phyloP scores from a whole-genome alignment of 2,329 filamentous ascomycete species.

The Ascochyta viciae-villosae region DNA sequence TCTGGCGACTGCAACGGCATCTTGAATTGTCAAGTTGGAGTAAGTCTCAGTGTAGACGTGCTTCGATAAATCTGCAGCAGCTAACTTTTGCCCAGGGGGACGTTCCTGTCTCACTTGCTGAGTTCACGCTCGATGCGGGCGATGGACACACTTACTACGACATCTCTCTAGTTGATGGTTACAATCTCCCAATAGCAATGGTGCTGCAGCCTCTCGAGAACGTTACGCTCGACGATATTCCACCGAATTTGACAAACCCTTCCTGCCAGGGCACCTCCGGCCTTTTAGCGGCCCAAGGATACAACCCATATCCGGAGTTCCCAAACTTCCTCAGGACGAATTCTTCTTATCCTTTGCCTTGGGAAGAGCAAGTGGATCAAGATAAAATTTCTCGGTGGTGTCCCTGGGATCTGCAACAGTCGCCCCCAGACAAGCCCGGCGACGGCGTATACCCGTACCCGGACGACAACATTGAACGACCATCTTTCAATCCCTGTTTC shows the following conservation, averaged over 20 bases:
- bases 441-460: conserved; percentile 82
- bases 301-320: conserved; percentile 60
- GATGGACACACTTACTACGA: conserved; percentile 79
- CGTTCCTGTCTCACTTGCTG: conserved; percentile 77
- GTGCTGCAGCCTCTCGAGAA: conserved; percentile 62
- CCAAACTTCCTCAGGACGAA: conserved; percentile 67
- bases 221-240: conserved; percentile 66
- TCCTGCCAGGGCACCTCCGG: conserved; percentile 77
- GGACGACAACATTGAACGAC: conserved; percentile 73
- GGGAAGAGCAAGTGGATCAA: conserved; percentile 67
- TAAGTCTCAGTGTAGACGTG: conserved; percentile 52
- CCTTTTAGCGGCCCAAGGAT: conserved; percentile 57
- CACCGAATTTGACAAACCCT: conserved; percentile 77
- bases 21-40: conserved; percentile 72
- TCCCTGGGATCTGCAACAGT: conserved; percentile 77
- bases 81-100: conserved; percentile 62
- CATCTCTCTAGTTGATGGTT: conserved; percentile 84
- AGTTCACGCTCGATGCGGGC: conserved; percentile 78
- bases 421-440: conserved; percentile 72
- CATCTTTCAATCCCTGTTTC: conserved; percentile 77
- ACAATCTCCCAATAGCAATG: conserved; percentile 76
- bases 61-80: background rate
- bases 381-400: conserved; percentile 72
- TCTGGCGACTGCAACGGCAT: conserved; percentile 80
- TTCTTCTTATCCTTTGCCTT: conserved; percentile 69